Base-by-base conservation (phyloP, 768 basidiomycete genomes). In the Aureoboletus auriporus region DNA sequence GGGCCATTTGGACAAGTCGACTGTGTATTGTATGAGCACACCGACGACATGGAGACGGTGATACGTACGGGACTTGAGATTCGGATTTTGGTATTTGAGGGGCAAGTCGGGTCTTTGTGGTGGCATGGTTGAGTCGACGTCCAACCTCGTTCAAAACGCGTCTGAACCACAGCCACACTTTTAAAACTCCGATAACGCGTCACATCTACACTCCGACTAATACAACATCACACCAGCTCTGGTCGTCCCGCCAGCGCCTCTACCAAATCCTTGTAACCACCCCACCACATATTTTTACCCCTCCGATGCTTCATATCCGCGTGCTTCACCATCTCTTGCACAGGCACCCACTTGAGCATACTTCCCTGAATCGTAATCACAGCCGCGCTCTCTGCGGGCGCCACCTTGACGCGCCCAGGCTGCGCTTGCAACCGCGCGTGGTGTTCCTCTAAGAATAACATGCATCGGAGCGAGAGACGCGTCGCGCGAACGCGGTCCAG, bases 361-460 rank as follows among this genome's bases (percentile, higher is more conserved):
- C 86, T 84, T 17, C 87, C 80, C 64, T 96, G 89, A 54, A 98
- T 89, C 26, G 89, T 94, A 58, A 99, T 96, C 47, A 93, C 84
- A 9, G 91, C 89, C 2, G 91, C 93, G 12, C 80, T 79, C 54
- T 89, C 85, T 0, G 69, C 73, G 1, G 71, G 63, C 8, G 84
- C 85, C 29, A 75, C 72, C 55, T 80, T 76, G 38, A 71, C 59
- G 55, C 82, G 82, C 3, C 69, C 67, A 0, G 75, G 72, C 52
- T 84, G 78, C 34, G 68, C 65, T 35, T 66, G 59, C n/a, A 90
- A 65, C 27, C 66, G 60, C 20, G 73, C 72, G 63, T 90, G 87
- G 54, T 95, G 84, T 43, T 79, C 64, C 69, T 98, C 96, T 51
- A 98, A 76, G 79, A 96, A 98, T 30, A 83, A 72, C 90, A 99